A percentile compares a stretch with the other conserved stretches of the same genome.
These are phyloP conservation scores for Solanum neorickii DNA, from an alignment of 257 asterid genomes.

Conservation along the genomic window DNA sequence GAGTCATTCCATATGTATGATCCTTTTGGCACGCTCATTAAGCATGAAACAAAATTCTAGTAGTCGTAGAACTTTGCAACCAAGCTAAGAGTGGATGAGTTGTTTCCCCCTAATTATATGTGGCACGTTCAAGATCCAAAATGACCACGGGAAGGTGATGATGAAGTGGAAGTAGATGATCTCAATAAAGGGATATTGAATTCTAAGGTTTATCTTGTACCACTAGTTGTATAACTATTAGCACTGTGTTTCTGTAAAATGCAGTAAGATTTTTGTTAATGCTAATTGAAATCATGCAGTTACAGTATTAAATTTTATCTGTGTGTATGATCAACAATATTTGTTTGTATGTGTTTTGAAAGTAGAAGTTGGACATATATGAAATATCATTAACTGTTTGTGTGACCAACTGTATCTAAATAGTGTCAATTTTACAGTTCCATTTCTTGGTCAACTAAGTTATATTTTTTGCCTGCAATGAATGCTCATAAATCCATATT, in stretches of 20 bases:
- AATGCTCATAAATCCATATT: conserved; percentile 70
- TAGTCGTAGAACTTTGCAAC: conserved; percentile 80
- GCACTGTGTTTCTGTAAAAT: no score
- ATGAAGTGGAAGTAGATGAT: background rate
- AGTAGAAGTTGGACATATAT: no score
- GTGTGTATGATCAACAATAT: no score
- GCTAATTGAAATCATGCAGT: no score
- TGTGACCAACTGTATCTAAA: no score
- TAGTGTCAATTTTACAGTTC: no score
- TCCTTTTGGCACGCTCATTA: conserved; percentile 56
- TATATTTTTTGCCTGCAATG: conserved; percentile 26
- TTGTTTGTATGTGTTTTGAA: no score
- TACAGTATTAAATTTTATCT: no score
- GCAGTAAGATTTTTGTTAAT: no score
- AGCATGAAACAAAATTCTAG: conserved; percentile 82
- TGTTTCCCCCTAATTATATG: conserved; percentile 40
- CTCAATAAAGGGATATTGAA: background rate
- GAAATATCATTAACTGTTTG: no score
- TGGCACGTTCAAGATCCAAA: background rate
- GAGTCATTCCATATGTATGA: conserved; percentile 26
- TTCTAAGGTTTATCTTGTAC: background rate
- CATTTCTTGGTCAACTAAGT: no score
- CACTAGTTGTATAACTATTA: no score
- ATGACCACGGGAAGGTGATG: background rate
- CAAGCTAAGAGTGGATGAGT: conserved; percentile 90